Conservation (phyloP, 805 yeast species). For the Yarrowia sp. region DNA sequence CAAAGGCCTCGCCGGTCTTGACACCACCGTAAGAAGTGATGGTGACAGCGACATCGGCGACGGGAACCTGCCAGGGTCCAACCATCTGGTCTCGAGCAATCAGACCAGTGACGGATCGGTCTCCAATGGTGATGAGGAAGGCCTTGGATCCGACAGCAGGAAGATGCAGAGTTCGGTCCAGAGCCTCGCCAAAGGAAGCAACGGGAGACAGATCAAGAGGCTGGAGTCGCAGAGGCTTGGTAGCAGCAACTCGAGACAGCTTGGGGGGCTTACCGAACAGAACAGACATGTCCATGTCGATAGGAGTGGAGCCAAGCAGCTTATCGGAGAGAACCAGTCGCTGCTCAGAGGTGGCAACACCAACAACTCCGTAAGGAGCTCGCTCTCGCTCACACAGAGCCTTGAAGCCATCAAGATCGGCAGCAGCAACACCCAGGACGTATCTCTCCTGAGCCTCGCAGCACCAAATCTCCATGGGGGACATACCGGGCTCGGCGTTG, state of each 20-base stretch:
- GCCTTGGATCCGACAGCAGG: constrained; percentile 96
- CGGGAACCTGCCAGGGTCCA: constrained; percentile 99
- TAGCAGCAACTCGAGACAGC: constrained; percentile 72
- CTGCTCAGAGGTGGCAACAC: constrained; percentile 85
- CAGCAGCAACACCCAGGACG: constrained; percentile 85
- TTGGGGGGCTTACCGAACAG: constrained; percentile 97
- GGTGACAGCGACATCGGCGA: constrained; percentile 96
- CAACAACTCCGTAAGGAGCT: constrained; percentile 94
- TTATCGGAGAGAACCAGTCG: constrained; percentile 78
- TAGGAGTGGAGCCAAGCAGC: constrained; percentile 76
- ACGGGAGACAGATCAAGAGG: constrained; percentile 39
- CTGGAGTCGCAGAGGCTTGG: constrained; percentile 53
- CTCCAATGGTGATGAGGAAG: constrained; percentile 96
- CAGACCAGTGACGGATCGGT: constrained; percentile 94
- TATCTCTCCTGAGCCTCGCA: constrained; percentile 98
- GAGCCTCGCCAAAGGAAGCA: constrained; percentile 55
- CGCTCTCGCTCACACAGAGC: constrained; percentile 90
- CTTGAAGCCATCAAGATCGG: constrained; percentile 67
- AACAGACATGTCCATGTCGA: constrained; percentile 92
- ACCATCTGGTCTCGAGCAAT: constrained; percentile 98
- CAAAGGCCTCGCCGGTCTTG: constrained; percentile 93
- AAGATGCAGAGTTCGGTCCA: constrained; percentile 76
- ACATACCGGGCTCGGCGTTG: constrained; percentile 94
- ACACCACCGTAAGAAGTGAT: constrained; percentile 82
- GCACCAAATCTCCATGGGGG: constrained; percentile 99